phyloP scores from a whole-genome alignment of 176 grass and related monocot genomes.

The Guadua angustifolia region DNA sequence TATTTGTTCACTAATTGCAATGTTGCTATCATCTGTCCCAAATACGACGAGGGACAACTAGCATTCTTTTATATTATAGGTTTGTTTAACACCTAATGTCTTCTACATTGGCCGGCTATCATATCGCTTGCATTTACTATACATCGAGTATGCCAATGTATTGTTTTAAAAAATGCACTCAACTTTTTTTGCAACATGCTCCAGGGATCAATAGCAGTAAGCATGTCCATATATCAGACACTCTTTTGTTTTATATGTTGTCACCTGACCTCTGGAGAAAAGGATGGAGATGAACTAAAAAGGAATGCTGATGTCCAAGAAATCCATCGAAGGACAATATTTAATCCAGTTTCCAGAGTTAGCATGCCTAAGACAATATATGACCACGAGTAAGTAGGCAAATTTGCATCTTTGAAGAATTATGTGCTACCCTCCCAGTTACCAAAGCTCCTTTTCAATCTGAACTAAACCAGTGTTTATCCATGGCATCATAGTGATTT shows the following conservation, averaged over 20 bases:
- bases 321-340: conserved; percentile 90
- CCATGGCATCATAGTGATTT: background rate
- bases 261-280: conserved; percentile 92
- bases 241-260: conserved; percentile 93
- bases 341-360: conserved; percentile 59
- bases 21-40: background rate
- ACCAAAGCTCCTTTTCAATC: background rate
- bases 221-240: conserved; percentile 98
- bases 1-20: background rate
- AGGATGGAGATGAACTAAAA: conserved; percentile 80
- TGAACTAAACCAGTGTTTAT: background rate
- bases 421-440: conserved; percentile 15
- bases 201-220: conserved; percentile 97
- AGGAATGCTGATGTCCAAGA: conserved; percentile 93
- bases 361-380: conserved; percentile 77
- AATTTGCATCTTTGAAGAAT: conserved; percentile 3
- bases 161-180: conserved; percentile 11
- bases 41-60: background rate
- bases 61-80: background rate
- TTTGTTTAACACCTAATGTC: conserved; percentile 30
- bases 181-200: conserved; percentile 47
- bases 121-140: conserved; percentile 19
- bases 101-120: conserved; percentile 7
- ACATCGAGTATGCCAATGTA: background rate
- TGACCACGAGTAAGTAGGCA: conserved; percentile 80